Conservation (phyloP, 331 rosid genomes). For the Phaseolus coccineus region DNA sequence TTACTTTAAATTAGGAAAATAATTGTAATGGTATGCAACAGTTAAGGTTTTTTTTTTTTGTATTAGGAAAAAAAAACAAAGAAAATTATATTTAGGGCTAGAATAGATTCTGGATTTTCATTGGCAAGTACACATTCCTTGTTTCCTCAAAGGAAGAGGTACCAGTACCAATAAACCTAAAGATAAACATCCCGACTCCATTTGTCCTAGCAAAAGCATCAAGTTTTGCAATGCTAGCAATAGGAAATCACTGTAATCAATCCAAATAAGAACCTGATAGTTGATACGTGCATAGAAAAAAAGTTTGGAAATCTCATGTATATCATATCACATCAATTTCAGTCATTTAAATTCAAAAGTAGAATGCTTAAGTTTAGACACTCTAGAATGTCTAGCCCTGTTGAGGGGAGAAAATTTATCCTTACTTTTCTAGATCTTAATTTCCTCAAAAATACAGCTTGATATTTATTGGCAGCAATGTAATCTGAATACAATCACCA, state of each 20-base stretch:
- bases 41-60: neutral
- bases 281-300: neutral
- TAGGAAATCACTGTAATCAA: constrained; percentile 1
- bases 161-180: neutral
- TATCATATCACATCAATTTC: neutral
- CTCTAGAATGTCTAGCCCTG: neutral
- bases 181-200: constrained; percentile 21
- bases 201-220: neutral
- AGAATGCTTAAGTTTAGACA: neutral
- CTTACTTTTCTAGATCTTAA: neutral
- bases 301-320: neutral
- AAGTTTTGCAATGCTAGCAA: constrained; percentile 26
- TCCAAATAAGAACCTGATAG: constrained; percentile 8
- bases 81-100: constrained; percentile 31
- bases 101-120: constrained; percentile 2
- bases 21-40: neutral
- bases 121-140: neutral
- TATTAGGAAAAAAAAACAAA: neutral
- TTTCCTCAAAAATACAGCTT: neutral
- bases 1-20: too few species aligned
- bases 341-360: neutral
- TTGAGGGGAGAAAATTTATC: neutral
- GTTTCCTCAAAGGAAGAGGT: constrained; percentile 3
- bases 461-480: neutral
- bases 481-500: neutral